These are phyloP conservation scores for Fusarium falciforme DNA, from an alignment of 2,329 filamentous ascomycete species.

Conservation along the genomic window DNA sequence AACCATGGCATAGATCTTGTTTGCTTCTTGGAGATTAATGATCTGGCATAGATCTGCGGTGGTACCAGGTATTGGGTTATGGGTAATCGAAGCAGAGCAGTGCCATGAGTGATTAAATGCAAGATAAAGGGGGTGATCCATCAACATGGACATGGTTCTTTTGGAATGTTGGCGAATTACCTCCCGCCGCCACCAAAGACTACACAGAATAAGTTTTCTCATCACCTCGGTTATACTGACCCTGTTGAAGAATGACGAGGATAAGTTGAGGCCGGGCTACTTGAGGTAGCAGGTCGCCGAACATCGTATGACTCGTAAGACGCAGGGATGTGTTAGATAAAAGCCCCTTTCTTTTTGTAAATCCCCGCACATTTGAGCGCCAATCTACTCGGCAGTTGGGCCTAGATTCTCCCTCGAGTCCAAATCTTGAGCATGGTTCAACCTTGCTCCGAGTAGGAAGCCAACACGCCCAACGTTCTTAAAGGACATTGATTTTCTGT, in stretches of 20 bases:
- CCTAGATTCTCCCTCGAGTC: not conserved
- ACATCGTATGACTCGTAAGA: not conserved
- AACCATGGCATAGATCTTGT: not conserved
- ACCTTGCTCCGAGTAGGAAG: not conserved
- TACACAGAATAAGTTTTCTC: not conserved
- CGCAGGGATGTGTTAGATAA: not conserved
- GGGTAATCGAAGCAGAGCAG: not conserved
- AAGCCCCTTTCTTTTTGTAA: not conserved
- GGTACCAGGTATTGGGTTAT: not conserved
- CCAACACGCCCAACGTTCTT: not conserved
- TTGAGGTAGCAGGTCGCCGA: not conserved
- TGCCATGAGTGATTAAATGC: not conserved
- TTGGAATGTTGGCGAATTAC: not conserved
- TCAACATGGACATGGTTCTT: not conserved
- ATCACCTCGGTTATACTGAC: not conserved
- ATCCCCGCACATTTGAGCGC: not conserved
- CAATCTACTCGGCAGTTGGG: not conserved
- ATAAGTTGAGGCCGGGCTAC: not conserved
- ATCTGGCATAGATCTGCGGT: constrained; percentile 1
- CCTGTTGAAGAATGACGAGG: not conserved
- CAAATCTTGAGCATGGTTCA: not conserved
- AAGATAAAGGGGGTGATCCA: not conserved
- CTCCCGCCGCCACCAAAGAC: not conserved
- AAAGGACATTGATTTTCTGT: not conserved
- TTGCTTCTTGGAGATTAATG: not conserved